Base-by-base conservation (phyloP, 495 filamentous ascomycete species). In the Bombardia bombarda region DNA sequence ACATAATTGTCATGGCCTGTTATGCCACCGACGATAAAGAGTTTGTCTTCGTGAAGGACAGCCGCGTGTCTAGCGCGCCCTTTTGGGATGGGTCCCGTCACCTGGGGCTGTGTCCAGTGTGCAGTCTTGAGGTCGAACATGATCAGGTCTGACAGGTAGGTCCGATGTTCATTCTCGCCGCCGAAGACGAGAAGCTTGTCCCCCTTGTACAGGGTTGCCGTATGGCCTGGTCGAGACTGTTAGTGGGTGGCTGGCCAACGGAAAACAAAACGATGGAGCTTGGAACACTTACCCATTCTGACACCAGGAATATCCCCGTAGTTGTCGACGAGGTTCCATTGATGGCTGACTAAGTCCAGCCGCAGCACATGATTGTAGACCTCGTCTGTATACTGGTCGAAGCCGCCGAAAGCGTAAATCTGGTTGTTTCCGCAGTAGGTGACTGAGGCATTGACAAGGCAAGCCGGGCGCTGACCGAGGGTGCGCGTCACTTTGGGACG, bases 341-440 rank as follows among this genome's bases (percentile, higher is more conserved):
- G 86, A 45, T 90, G 77, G 32, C 82, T 86, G 47, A 82, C 75
- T 40, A 98, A 68, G 61, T 97, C 86, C 23, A 98, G 66, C 50
- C 77, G 82, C 36, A 98, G 71, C 35, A 98, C 92, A 67, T 97
- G 93, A 57, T 98, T 98, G 70, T 97, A 98, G 20, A 98, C 92
- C 73, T 98, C 92, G 61, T 98, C 92, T 7, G 92, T 97, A 57
- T 92, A 97, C 59, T 95, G 90, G 57, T 98, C 92, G 52, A 98
- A 98, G n/a, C 92, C 92, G 10, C 92, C 92, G 67, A 98, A 98
- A 20, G 90, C 92, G 65, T 95, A 96, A 52, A 98, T 96, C 58
- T 86, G 79, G 65, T 95, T 89, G 62, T 94, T 86, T 34, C 87
- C 87, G 56, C 90, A 94, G 63, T 94, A 95, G 14, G 92, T 97